Conservation (phyloP, 176 grass and related monocot genomes). For the Carex pumila region DNA sequence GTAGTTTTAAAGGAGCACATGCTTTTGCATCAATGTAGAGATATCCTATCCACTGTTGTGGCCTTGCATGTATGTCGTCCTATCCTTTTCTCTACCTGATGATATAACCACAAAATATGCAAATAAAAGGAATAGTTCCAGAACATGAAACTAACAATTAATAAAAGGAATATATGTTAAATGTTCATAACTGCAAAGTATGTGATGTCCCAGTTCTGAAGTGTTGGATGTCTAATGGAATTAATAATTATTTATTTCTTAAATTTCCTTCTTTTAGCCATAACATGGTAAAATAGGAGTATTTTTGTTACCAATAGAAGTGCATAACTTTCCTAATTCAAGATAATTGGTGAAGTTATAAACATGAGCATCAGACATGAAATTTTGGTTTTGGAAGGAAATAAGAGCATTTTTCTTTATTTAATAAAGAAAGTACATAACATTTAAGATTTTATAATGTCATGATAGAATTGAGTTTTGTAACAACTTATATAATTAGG, state of each 20-base stretch:
- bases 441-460: background rate
- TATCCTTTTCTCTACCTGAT: background rate
- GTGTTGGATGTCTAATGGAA: background rate
- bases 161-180: too few species aligned
- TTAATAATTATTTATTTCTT: background rate
- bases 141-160: background rate
- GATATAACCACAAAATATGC: background rate
- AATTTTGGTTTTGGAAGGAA: background rate
- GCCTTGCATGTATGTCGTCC: conserved; percentile 62
- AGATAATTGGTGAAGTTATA: background rate
- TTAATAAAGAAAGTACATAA: background rate
- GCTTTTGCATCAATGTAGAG: conserved; percentile 64
- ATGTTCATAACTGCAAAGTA: background rate
- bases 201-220: background rate
- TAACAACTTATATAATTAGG: background rate
- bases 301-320: background rate
- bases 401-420: background rate
- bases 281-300: background rate
- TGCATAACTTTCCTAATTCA: background rate
- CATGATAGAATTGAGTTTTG: background rate
- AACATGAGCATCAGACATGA: background rate
- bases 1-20: conserved; percentile 64
- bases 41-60: conserved; percentile 64
- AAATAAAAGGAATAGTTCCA: background rate
- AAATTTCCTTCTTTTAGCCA: background rate